Conservation (phyloP, 2,329 filamentous ascomycete genomes). For the Madurella mycetomatis region DNA sequence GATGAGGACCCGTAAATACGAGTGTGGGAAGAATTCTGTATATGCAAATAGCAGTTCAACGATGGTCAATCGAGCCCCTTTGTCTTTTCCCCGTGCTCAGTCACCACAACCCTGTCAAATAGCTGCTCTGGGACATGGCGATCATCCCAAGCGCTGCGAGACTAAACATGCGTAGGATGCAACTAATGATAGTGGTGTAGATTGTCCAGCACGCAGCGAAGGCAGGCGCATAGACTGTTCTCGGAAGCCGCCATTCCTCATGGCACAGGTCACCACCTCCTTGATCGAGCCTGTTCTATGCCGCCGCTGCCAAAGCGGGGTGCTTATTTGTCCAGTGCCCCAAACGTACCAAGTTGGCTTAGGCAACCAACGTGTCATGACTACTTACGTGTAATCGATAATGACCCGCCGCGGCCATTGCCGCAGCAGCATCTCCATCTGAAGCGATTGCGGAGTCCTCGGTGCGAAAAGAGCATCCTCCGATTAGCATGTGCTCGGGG, state of each 20-base stretch:
- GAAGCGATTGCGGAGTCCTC: background rate
- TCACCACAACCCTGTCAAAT: no score
- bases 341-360: background rate
- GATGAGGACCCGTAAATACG: constrained; percentile 49
- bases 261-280: no score
- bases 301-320: background rate
- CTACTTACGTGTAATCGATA: background rate
- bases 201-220: no score
- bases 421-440: background rate
- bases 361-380: background rate
- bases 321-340: background rate
- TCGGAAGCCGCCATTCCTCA: no score
- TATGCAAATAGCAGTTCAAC: constrained; percentile 12
- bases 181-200: no score
- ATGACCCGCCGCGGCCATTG: background rate
- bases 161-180: no score
- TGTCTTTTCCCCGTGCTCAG: background rate
- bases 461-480: background rate
- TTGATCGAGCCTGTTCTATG: background rate
- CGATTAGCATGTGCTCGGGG: background rate
- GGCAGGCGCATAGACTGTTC: no score
- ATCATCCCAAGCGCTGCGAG: no score
- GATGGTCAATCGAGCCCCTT: constrained; percentile 12
- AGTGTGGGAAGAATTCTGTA: constrained; percentile 11
- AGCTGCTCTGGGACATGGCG: no score